A percentile compares a stretch with the other conserved stretches of the same genome.
Conservation (phyloP, 1,284 basidiomycete species). For the Sanguinoderma infundibulare region DNA sequence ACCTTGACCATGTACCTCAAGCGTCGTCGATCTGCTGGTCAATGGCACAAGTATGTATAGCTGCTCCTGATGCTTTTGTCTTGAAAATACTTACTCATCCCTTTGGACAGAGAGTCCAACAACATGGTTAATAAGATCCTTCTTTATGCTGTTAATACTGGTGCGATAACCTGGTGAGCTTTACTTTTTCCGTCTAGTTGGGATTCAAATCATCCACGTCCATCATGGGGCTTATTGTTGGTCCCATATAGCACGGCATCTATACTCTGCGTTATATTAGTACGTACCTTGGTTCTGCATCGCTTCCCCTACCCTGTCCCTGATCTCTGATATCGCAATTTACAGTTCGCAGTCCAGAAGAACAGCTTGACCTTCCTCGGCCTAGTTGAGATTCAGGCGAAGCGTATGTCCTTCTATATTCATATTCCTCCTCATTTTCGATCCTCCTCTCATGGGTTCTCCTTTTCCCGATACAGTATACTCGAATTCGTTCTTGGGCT, state of each 20-base stretch:
- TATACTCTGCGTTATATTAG: constrained; percentile 21
- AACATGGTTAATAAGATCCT: constrained; percentile 22
- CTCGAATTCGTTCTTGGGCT: constrained; percentile 24
- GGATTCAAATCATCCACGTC: neutral
- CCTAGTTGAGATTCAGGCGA: constrained; percentile 23
- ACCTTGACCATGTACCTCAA: constrained; percentile 22
- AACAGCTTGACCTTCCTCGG: constrained; percentile 24
- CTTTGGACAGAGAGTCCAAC: constrained; percentile 15
- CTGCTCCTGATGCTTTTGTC: neutral
- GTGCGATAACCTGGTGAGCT: constrained; percentile 22
- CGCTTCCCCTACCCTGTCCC: neutral
- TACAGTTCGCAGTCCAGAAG: constrained; percentile 23
- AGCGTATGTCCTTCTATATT: constrained; percentile 12
- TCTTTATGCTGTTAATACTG: constrained; percentile 25
- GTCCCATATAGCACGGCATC: constrained; percentile 16
- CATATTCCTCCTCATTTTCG: neutral
- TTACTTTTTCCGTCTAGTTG: neutral
- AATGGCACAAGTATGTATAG: constrained; percentile 19
- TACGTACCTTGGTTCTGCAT: neutral
- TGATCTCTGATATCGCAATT: neutral
- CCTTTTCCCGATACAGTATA: constrained; percentile 14
- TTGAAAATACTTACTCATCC: too few relatives aligned
- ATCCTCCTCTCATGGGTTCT: neutral
- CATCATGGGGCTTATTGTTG: too few relatives aligned
- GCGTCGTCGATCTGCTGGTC: constrained; percentile 8